phyloP scores from a whole-genome alignment of 768 basidiomycete species.

The Pisolithus sp. region DNA sequence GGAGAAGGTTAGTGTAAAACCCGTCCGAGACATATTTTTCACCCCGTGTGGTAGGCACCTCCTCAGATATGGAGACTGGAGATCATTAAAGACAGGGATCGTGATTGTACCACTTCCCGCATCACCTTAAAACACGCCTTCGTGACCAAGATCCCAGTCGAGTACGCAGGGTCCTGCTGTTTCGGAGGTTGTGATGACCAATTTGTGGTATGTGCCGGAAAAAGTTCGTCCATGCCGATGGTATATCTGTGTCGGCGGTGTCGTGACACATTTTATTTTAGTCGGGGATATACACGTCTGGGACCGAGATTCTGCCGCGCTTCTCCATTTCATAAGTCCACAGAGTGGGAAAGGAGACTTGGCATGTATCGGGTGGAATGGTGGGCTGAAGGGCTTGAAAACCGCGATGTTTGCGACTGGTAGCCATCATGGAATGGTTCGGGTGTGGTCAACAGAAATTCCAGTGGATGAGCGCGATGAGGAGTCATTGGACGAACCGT shows the following conservation, averaged over 20 bases:
- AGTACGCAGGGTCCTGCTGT: slow-evolving; percentile 77
- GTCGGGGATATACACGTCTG: slow-evolving; percentile 82
- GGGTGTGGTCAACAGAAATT: slow-evolving; percentile 58
- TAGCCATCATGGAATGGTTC: slow-evolving; percentile 67
- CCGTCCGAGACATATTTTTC: neutral
- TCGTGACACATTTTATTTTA: slow-evolving; percentile 20
- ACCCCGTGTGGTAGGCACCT: slow-evolving; percentile 43
- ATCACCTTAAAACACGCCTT: slow-evolving; percentile 57
- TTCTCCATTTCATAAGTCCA: slow-evolving; percentile 64
- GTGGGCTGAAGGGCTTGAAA: slow-evolving; percentile 38
- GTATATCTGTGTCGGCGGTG: neutral
- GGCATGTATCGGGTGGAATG: slow-evolving; percentile 80
- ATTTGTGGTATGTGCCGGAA: slow-evolving; percentile 70
- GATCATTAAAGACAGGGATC: slow-evolving; percentile 45
- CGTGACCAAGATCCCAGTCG: slow-evolving; percentile 58
- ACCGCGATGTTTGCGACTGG: slow-evolving; percentile 60
- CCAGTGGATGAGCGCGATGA: slow-evolving; percentile 10
- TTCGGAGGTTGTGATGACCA: slow-evolving; percentile 79
- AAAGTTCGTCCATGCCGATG: slow-evolving; percentile 38
- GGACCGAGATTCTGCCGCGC: slow-evolving; percentile 73
- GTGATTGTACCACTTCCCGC: slow-evolving; percentile 25
- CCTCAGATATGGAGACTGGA: slow-evolving; percentile 76
- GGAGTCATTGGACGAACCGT: too few species aligned
- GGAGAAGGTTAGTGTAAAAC: slow-evolving; percentile 18
- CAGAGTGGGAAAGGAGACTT: slow-evolving; percentile 61